Conservation (phyloP, 352 stramenopile species). For the Pythium monospermum region DNA sequence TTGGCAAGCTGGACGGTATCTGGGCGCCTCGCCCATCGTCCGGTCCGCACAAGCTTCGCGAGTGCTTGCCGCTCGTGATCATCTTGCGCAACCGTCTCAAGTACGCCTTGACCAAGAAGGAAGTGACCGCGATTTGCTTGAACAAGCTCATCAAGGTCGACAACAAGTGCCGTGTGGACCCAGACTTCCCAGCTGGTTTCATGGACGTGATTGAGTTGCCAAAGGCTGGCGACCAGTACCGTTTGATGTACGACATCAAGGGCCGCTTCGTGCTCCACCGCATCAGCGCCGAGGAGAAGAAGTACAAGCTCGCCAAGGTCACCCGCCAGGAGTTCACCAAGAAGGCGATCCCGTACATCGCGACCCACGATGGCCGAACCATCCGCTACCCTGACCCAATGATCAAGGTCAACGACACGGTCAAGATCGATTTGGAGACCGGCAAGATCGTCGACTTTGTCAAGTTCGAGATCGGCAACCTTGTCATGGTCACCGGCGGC, state of each 20-base stretch:
- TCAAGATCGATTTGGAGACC: slow-evolving; percentile 98
- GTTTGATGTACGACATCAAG: slow-evolving; percentile 98
- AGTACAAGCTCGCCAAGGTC: slow-evolving; percentile 99
- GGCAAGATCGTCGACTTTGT: slow-evolving; percentile 97
- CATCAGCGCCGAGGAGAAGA: slow-evolving; percentile 94
- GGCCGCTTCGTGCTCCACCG: slow-evolving; percentile 98
- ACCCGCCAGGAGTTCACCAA: slow-evolving; percentile 93
- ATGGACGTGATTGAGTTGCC: slow-evolving; percentile 99
- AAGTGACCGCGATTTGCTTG: slow-evolving; percentile 99
- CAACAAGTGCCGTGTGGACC: slow-evolving; percentile 95
- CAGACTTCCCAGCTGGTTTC: slow-evolving; percentile 98
- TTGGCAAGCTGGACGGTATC: slow-evolving; percentile 89
- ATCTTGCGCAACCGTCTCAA: slow-evolving; percentile 99
- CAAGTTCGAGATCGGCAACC: slow-evolving; percentile 98
- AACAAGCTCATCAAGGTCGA: slow-evolving; percentile 99
- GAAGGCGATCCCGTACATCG: slow-evolving; percentile 97
- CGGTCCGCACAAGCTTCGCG: slow-evolving; percentile 97
- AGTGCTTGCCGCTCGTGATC: slow-evolving; percentile 97
- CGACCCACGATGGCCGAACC: slow-evolving; percentile 98
- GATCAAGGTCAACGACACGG: slow-evolving; percentile 98
- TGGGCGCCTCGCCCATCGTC: slow-evolving; percentile 92
- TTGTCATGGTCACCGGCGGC: slow-evolving; percentile 97
- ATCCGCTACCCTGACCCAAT: slow-evolving; percentile 98
- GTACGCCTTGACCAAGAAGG: slow-evolving; percentile 98
- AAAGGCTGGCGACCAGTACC: slow-evolving; percentile 96